Evolutionary conservation across 2,329 filamentous ascomycete species (phyloP), one percentile per base, ranked within the genome.

Genomic region (Xylaria multiplex): DNA sequence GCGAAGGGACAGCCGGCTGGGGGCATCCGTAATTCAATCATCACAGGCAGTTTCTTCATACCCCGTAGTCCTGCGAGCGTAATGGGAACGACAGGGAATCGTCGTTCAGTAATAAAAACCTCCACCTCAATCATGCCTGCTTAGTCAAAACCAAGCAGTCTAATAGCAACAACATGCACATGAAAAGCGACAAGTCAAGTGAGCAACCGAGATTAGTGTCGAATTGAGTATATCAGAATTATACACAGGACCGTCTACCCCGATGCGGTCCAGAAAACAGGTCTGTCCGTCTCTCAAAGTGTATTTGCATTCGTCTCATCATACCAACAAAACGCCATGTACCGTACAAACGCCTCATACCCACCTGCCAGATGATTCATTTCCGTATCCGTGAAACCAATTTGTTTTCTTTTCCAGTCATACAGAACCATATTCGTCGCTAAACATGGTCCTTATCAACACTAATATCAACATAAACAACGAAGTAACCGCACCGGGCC

Each of bases 341-440:
- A 27, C 27, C 27, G 27, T 27, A 5, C 27, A 22, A 61, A 64
- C 61, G 54, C 63, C 58, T 32, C 58, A 50, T 55, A 24, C 32
- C 55, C n/a, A 3, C 40, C 56, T 46, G 19, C 37, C 59, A 48
- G 40, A 30, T 27, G 16, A 52, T n/a, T 32, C 40, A 32, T 19
- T 27, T 30, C 22, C 52, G 11, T 19, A n/a, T 42, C 19, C 8
- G 6, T n/a, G 14, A 59, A 59, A 43, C 32, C 48, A 58, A 46
- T 54, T 56, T 22, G 30, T 11, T 66, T 64, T 65, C 6, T 60
- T 59, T 61, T 45, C 8, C 16, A 57, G 43, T 69, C 63, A 45
- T 70, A 69, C 59, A 70, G 63, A 66, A 50, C 53, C 64, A 50
- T 65, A 56, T 52, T 43, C 37, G 35, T 37, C 11, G n/a, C 4